phyloP scores from a whole-genome alignment of 1,284 basidiomycete species.

The Blastosporella zonata region DNA sequence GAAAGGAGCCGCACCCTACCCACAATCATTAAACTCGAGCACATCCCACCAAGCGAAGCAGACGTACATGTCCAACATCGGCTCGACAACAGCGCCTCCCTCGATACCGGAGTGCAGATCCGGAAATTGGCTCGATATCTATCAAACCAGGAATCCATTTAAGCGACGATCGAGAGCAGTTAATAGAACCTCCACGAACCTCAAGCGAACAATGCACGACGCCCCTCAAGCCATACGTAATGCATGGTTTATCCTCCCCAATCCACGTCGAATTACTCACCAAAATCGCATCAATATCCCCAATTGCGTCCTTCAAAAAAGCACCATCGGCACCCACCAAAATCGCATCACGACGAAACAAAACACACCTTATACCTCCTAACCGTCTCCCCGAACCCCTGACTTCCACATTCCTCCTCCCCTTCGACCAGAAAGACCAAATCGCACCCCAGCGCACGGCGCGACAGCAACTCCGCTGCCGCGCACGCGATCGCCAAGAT shows the following conservation, averaged over 20 bases:
- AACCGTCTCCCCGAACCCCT: conserved; percentile 80
- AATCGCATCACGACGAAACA: not conserved
- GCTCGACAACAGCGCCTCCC: conserved; percentile 84
- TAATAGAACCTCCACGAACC: conserved; percentile 34
- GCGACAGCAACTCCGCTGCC: conserved; percentile 74
- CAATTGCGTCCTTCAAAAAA: conserved; percentile 63
- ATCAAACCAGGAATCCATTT: not conserved
- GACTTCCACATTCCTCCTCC: conserved; percentile 92
- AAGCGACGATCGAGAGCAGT: not conserved
- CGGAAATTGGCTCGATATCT: conserved; percentile 66
- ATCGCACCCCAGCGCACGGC: conserved; percentile 78
- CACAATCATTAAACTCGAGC: conserved; percentile 12
- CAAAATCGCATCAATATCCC: conserved; percentile 82
- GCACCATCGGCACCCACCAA: not conserved
- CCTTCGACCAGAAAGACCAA: conserved; percentile 93
- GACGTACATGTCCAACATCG: conserved; percentile 87
- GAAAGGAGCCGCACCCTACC: conserved; percentile 81
- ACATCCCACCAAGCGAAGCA: not conserved
- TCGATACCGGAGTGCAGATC: conserved; percentile 92
- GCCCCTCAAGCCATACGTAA: conserved; percentile 93
- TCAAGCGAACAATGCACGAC: conserved; percentile 83
- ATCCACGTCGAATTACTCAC: conserved; percentile 98
- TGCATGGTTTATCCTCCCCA: conserved; percentile 89
- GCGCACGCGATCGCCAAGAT: conserved; percentile 91
- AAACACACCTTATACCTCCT: conserved; percentile 59